Evolutionary conservation across 2,329 filamentous ascomycete genomes (phyloP).

Genomic region (Penicillium sp.): DNA sequence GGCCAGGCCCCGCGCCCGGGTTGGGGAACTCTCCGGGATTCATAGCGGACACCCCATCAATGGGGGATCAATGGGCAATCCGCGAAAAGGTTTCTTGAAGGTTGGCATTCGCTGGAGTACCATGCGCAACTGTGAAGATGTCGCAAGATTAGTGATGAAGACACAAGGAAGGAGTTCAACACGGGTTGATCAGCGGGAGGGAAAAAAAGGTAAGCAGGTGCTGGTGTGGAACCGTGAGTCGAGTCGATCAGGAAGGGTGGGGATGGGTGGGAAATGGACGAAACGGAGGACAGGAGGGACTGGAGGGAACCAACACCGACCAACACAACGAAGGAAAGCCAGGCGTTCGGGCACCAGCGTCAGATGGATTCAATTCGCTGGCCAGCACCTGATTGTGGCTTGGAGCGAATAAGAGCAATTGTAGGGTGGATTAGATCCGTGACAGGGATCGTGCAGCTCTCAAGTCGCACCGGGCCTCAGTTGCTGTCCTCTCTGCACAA

Average conservation of each 20-base stretch:
- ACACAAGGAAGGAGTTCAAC: neutral
- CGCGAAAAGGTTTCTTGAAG: conserved; percentile 29
- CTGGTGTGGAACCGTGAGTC: conserved; percentile 24
- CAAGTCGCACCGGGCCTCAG: conserved; percentile 27
- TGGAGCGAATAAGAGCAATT: conserved; percentile 28
- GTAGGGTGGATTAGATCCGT: conserved; percentile 31
- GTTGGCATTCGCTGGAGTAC: conserved; percentile 39
- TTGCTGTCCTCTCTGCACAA: conserved; percentile 12
- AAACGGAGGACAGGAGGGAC: conserved; percentile 23
- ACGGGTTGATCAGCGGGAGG: conserved; percentile 17
- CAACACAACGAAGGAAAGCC: conserved; percentile 26
- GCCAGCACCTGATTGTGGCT: conserved; percentile 30
- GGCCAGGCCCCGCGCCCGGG: conserved; percentile 36
- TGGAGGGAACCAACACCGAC: conserved; percentile 16
- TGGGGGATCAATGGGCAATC: conserved; percentile 39
- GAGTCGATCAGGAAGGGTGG: conserved; percentile 31
- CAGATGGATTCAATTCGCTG: conserved; percentile 32
- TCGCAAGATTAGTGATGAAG: conserved; percentile 5
- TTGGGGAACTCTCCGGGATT: conserved; percentile 45
- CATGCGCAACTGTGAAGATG: conserved; percentile 1
- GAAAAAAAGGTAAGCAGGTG: conserved; percentile 18
- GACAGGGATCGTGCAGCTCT: conserved; percentile 35
- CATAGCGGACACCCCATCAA: conserved; percentile 43
- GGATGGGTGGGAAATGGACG: conserved; percentile 24
- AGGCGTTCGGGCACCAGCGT: conserved; percentile 40